Conservation (phyloP, 768 basidiomycete genomes). For the Tricholoma bakamatsutake region DNA sequence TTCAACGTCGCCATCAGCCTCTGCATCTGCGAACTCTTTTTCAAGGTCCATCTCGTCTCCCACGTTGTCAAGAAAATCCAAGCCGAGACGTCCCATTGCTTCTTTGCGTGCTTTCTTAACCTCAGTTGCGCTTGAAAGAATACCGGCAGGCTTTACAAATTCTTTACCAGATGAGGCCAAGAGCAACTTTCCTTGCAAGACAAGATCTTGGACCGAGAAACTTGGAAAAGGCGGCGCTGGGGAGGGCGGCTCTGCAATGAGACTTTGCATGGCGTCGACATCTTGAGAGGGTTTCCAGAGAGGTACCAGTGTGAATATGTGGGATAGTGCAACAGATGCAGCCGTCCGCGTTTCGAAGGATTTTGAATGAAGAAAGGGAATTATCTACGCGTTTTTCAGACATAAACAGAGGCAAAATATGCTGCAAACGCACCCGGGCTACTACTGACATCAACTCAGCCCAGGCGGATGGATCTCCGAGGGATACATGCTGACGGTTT, state of each 20-base stretch:
- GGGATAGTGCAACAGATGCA: slow-evolving; percentile 81
- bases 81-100: slow-evolving; percentile 81
- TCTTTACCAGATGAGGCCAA: slow-evolving; percentile 94
- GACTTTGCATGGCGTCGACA: slow-evolving; percentile 22
- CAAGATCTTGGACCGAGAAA: slow-evolving; percentile 72
- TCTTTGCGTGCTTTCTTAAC: slow-evolving; percentile 85
- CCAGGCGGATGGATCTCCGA: slow-evolving; percentile 76
- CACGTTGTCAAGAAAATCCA: slow-evolving; percentile 77
- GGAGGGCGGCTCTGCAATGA: slow-evolving; percentile 22
- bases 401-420: slow-evolving; percentile 2
- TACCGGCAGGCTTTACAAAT: slow-evolving; percentile 68
- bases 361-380: slow-evolving; percentile 88
- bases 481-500: slow-evolving; percentile 48
- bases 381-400: slow-evolving; percentile 46
- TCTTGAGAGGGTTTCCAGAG: slow-evolving; percentile 59
- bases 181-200: slow-evolving; percentile 72
- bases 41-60: slow-evolving; percentile 84
- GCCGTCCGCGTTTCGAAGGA: slow-evolving; percentile 90
- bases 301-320: slow-evolving; percentile 81
- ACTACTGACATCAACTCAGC: slow-evolving; percentile 86
- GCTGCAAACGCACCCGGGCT: slow-evolving; percentile 55
- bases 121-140: slow-evolving; percentile 68
- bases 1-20: slow-evolving; percentile 38
- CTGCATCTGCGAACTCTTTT: slow-evolving; percentile 66
- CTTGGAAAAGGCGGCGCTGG: slow-evolving; percentile 62